phyloP scores from a whole-genome alignment of 257 asterid species.

The Nicotiana noctiflora region DNA sequence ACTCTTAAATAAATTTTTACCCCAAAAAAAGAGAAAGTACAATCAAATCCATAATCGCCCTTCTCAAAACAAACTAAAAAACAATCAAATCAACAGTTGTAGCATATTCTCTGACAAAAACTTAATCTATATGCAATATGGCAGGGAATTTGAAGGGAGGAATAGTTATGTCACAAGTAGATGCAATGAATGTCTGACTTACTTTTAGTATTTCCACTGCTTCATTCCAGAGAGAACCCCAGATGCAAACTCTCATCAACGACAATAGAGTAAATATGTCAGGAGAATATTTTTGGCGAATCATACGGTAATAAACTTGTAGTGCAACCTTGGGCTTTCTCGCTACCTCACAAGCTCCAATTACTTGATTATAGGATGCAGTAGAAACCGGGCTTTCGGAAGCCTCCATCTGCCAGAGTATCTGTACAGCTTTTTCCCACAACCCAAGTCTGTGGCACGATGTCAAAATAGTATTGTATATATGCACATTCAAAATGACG shows the following conservation, averaged over 20 bases:
- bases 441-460: constrained; percentile 74
- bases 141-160: not conserved
- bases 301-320: constrained; percentile 71
- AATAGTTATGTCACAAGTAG: not conserved
- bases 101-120: not conserved
- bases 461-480: constrained; percentile 61
- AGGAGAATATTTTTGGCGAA: constrained; percentile 41
- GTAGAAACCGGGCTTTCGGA: constrained; percentile 44
- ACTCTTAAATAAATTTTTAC: not conserved
- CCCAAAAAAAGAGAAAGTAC: no score
- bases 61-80: no score
- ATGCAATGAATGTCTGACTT: constrained; percentile 14
- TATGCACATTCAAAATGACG: constrained; percentile 40
- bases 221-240: constrained; percentile 83
- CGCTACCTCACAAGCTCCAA: constrained; percentile 87
- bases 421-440: constrained; percentile 73
- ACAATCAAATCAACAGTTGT: not conserved
- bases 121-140: not conserved
- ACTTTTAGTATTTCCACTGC: constrained; percentile 65
- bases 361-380: constrained; percentile 74
- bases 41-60: not conserved
- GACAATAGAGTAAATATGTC: constrained; percentile 68
- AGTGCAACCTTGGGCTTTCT: constrained; percentile 68
- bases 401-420: constrained; percentile 78
- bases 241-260: constrained; percentile 61